A percentile compares a stretch with the other conserved stretches of the same genome.
phyloP scores from a whole-genome alignment of 129 eudicot genomes.

The Centella asiatica region DNA sequence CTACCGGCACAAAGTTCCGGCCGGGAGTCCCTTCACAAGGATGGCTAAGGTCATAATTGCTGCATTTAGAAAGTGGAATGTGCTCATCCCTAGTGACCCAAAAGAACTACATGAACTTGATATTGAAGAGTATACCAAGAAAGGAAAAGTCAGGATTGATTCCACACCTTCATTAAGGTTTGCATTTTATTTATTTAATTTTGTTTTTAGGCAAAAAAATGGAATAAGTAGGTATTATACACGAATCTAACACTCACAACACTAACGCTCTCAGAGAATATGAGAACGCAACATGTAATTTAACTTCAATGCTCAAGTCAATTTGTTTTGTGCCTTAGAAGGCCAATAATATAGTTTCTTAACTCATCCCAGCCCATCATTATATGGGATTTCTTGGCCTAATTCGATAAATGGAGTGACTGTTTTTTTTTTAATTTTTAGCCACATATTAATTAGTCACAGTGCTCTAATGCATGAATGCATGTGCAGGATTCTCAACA shows the following conservation, averaged over 20 bases:
- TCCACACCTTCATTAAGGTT: slow-evolving; percentile 63
- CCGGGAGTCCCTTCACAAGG: slow-evolving; percentile 67
- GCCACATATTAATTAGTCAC: too few species aligned
- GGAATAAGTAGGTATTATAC: too few species aligned
- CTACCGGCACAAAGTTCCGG: slow-evolving; percentile 58
- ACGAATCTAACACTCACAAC: too few species aligned
- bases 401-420: too few species aligned
- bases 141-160: slow-evolving; percentile 47
- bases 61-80: slow-evolving; percentile 44
- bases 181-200: neutral
- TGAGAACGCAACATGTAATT: too few species aligned
- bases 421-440: too few species aligned
- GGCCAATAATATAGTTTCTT: neutral
- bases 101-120: slow-evolving; percentile 59
- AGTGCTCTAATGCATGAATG: neutral
- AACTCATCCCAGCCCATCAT: neutral
- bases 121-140: slow-evolving; percentile 29
- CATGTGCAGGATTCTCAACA: slow-evolving; percentile 46
- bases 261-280: too few species aligned
- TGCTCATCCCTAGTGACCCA: slow-evolving; percentile 44
- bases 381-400: neutral
- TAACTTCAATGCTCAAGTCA: too few species aligned
- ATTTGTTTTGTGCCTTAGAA: neutral
- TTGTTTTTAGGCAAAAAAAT: too few species aligned
- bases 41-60: slow-evolving; percentile 67